Evolutionary conservation across 306 rosid genomes (phyloP).

Genomic region (Cicer chorassanicum): DNA sequence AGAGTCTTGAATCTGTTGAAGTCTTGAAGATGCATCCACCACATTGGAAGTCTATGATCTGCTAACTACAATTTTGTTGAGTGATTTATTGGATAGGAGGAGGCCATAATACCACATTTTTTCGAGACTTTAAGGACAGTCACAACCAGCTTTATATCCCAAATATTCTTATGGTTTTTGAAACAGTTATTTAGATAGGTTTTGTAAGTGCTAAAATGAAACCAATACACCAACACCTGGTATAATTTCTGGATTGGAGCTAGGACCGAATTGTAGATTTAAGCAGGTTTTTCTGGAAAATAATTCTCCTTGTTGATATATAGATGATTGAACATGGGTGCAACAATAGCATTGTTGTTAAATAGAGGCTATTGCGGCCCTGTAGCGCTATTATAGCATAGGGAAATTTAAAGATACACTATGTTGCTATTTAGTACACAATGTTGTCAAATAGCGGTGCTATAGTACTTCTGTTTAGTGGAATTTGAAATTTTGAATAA

Average conservation of each 20-base stretch:
- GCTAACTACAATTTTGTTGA: neutral
- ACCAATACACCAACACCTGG: neutral
- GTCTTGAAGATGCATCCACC: neutral
- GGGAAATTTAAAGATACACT: too few relatives aligned
- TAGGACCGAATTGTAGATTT: slow-evolving; percentile 30
- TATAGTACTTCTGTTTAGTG: too few relatives aligned
- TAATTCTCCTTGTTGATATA: neutral
- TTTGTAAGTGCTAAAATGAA: slow-evolving; percentile 13
- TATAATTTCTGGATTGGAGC: neutral
- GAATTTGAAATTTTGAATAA: too few relatives aligned
- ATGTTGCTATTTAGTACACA: too few relatives aligned
- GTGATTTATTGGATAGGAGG: too few relatives aligned
- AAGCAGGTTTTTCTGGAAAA: slow-evolving; percentile 5
- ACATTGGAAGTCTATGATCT: slow-evolving; percentile 5
- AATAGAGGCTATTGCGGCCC: too few relatives aligned
- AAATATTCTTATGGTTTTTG: slow-evolving; percentile 16
- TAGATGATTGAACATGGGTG: slow-evolving; percentile 29
- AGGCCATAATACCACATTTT: neutral
- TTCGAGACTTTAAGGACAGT: neutral
- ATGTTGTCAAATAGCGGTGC: too few relatives aligned
- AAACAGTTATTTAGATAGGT: slow-evolving; percentile 22
- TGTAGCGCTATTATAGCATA: too few relatives aligned
- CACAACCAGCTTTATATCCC: neutral
- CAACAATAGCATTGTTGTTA: neutral
- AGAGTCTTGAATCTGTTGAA: neutral